A percentile compares a stretch with the other conserved stretches of the same genome.
phyloP scores from a whole-genome alignment of 495 filamentous ascomycete species.

The Pyronema domesticum region DNA sequence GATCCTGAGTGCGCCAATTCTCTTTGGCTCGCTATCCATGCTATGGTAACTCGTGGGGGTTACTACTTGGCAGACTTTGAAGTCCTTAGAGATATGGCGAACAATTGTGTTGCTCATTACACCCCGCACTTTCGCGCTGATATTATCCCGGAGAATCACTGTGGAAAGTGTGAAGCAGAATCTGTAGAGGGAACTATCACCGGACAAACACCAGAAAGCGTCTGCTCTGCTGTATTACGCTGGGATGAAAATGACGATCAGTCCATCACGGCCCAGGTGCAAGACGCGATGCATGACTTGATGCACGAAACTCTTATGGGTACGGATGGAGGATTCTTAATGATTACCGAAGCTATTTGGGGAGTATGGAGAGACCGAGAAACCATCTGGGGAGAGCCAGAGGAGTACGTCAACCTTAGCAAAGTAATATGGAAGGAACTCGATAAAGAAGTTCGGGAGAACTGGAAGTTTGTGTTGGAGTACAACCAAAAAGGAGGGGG shows the following conservation, averaged over 20 bases:
- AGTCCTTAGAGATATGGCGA: constrained; percentile 18
- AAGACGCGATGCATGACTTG: constrained; percentile 7
- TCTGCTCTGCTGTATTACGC: background rate
- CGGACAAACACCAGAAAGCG: background rate
- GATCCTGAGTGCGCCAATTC: constrained; percentile 15
- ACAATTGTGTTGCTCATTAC: constrained; percentile 5
- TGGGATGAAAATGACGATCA: background rate
- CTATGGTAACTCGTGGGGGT: constrained; percentile 17
- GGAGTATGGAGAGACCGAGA: constrained; percentile 15
- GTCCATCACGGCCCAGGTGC: background rate
- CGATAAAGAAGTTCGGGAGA: background rate
- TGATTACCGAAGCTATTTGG: constrained; percentile 10
- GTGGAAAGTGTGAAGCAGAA: constrained; percentile 11
- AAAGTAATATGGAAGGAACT: constrained; percentile 5
- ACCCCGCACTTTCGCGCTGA: constrained; percentile 10
- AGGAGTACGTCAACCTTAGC: constrained; percentile 8
- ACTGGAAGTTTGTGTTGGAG: constrained; percentile 1
- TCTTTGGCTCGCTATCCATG: constrained; percentile 16
- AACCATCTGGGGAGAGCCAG: constrained; percentile 14
- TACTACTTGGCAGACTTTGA: constrained; percentile 20
- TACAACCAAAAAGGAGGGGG: constrained; percentile 1
- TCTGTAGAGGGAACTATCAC: background rate
- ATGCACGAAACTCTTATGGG: constrained; percentile 13
- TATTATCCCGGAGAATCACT: constrained; percentile 10
- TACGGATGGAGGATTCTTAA: constrained; percentile 5